phyloP scores from a whole-genome alignment of 2,329 filamentous ascomycete species.

The Cercospora zeina region DNA sequence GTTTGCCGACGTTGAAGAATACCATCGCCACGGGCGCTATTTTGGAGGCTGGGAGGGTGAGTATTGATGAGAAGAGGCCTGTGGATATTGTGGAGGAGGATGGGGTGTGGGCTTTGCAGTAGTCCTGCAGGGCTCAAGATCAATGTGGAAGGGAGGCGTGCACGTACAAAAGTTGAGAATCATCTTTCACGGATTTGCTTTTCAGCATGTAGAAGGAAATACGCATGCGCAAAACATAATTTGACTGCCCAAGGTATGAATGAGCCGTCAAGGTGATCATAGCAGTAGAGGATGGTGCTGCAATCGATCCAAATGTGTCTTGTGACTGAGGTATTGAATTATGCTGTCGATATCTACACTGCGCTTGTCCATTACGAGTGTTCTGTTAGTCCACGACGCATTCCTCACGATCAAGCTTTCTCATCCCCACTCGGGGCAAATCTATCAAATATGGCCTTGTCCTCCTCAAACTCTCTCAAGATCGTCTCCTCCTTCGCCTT shows the following conservation, averaged over 20 bases:
- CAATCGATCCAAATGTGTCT: neutral
- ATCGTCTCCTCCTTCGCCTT: neutral
- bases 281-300: neutral
- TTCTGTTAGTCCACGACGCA: neutral
- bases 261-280: neutral
- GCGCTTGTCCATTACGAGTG: neutral
- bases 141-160: neutral
- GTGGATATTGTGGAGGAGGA: slow-evolving; percentile 70
- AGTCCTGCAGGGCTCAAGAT: slow-evolving; percentile 20
- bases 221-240: neutral
- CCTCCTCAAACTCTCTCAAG: neutral
- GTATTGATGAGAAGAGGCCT: slow-evolving; percentile 77
- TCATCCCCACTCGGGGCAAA: neutral
- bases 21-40: slow-evolving; percentile 92
- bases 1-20: slow-evolving; percentile 81
- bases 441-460: neutral
- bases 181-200: neutral
- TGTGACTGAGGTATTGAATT: no score
- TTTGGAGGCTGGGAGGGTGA: slow-evolving; percentile 79
- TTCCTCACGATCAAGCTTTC: neutral
- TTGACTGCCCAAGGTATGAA: neutral
- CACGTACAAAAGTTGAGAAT: neutral
- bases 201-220: neutral
- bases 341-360: neutral
- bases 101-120: slow-evolving; percentile 68